Base-by-base conservation (phyloP, 148 eudicot species). In the Persicaria maculosa region DNA sequence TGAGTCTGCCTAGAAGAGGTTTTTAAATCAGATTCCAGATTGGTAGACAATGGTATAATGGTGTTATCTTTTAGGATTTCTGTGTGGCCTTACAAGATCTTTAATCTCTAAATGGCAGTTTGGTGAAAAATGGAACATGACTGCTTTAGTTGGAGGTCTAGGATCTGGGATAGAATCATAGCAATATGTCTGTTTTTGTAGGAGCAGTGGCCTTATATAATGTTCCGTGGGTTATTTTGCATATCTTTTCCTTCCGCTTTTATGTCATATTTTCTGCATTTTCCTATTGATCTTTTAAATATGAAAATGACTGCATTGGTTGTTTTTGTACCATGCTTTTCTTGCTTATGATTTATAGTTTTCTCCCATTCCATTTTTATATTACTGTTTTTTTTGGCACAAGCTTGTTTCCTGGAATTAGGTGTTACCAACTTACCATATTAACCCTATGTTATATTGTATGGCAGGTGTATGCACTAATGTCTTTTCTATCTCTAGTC, bases 391-490 rank as follows among this genome's bases (percentile, higher is more conserved):
- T 40, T 65, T 65, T 16, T 65, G 16, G 6, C 14, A 65, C 70
- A 12, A 36, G 8, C 11, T 19, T 12, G 19, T 65, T 65, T 65
- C 70, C n/a, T 36, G 45, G 70, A 65, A 43, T 4, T 65, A 65
- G 45, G n/a, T 36, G 36, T 1, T 31, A 31, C 36, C 36, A 12
- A 16, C 11, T 74, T 71, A 14, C 14, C 55, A 31, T 31, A 31
- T 31, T 31, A 31, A 31, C 36, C 36, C 36, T 31, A 31, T 31
- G 36, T 31, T 31, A 31, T 31, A 64, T 31, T 50, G 46, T 65
- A 76, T 82, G 76, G 77, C 96, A 95, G 98, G 96, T 95, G 50
- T 95, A 92, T 80, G 98, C 97, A 44, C 81, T 90, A 48, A 95
- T 84, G 92, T 95, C 98, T 75, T 95, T 95, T 83, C 77, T 95